Evolutionary conservation across 345 rosid genomes (phyloP), one percentile per base, ranked within the genome.

Genomic region (Rhodamnia rubescens): DNA sequence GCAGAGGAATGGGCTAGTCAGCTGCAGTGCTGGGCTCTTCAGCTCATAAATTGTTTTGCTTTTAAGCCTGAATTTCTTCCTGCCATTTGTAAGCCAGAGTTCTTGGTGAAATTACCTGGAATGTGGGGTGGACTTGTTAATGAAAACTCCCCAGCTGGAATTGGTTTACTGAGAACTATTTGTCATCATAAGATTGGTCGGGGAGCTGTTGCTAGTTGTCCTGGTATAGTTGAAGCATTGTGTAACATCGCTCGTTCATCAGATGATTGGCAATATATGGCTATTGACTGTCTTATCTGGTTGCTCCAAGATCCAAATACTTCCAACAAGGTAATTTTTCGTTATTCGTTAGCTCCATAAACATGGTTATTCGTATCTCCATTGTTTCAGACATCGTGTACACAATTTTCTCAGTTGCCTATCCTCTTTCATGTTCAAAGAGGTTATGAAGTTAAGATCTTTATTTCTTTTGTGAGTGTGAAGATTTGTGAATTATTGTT

Each of bases 101-200:
- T 98, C 90, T 88, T 98, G n/a, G 92, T 90, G 49, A 97, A 93
- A 88, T 91, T 98, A 83, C 98, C 99, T 0, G 98, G 95, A 85
- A 95, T 98, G 99, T 98, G 99, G 99, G 99, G 99, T n/a, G 99
- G 99, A 82, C 98, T 98, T 80, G 99, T 96, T 26, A 98, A 96
- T 85, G 99, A 98, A 89, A 98, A 98, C 85, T 98, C 99, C 0
- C 99, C 99, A 0, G 99, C 99, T 87, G 99, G 99, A 85, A 98
- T 98, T 84, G 99, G 99, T 89, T 87, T 98, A 75, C 89, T 98
- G 59, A 93, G 99, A 88, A 98, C 99, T 51, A 93, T 98, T 74
- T 98, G 99, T 90, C 98, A 96, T 87, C 98, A 98, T 86, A 98
- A 98, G 87, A 92, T 94, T 82, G 99, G 99, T 7, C 92, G 99